Evolutionary conservation across 805 yeast species (phyloP).

Genomic region (Candida oleophila): DNA sequence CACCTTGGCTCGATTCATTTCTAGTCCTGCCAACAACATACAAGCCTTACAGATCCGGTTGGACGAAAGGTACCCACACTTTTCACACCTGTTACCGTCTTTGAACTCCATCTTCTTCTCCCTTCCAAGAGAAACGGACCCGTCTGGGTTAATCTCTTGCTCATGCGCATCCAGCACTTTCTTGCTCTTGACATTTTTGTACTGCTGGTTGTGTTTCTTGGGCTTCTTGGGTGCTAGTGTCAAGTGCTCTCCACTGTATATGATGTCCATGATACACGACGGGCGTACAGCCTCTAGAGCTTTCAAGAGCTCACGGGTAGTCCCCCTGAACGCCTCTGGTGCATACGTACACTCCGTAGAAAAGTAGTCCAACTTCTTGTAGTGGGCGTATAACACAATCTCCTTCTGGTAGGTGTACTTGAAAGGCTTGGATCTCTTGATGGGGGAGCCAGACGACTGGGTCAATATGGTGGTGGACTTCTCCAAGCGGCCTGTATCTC

Average conservation of each 20-base stretch:
- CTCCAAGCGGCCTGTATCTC: conserved; percentile 93
- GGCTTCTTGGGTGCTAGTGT: conserved; percentile 57
- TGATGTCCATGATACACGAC: conserved; percentile 89
- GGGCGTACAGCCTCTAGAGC: conserved; percentile 89
- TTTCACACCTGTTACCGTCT: conserved; percentile 77
- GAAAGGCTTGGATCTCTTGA: conserved; percentile 92
- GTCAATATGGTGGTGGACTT: conserved; percentile 86
- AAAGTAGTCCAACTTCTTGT: conserved; percentile 90
- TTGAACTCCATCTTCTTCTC: conserved; percentile 27
- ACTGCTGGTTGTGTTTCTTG: conserved; percentile 36
- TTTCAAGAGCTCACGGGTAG: conserved; percentile 90
- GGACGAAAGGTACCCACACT: conserved; percentile 89
- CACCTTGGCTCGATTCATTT: conserved; percentile 68
- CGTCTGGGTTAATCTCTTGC: conserved; percentile 57
- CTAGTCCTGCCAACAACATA: conserved; percentile 78
- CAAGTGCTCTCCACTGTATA: conserved; percentile 88
- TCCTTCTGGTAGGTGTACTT: conserved; percentile 96
- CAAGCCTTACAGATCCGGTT: conserved; percentile 93
- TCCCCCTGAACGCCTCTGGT: conserved; percentile 97
- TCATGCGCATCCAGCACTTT: conserved; percentile 6
- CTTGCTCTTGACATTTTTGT: conserved; percentile 27
- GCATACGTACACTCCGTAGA: conserved; percentile 98
- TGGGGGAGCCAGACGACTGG: conserved; percentile 78
- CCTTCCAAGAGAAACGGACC: conserved; percentile 50
- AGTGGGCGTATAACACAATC: conserved; percentile 95